Base-by-base conservation (phyloP, 129 eudicot genomes). In the Artemisia annua region DNA sequence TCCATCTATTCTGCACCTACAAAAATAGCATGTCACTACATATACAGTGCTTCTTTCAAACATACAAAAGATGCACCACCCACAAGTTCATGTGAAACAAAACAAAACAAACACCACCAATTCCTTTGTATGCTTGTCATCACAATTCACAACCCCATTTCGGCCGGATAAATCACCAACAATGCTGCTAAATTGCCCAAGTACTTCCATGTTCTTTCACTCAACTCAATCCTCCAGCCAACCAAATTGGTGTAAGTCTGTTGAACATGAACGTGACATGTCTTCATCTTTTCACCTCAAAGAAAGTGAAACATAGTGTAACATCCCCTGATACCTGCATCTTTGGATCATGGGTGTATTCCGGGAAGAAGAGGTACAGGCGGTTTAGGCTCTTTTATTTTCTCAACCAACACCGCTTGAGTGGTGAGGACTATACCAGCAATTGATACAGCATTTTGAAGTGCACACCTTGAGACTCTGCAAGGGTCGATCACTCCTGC, bases 401-500 rank as follows among this genome's bases (percentile, higher is more conserved):
- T 95, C 77, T 90, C 87, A 9, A 82, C 94, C 82, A 90, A 8
- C 24, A 95, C 74, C 5, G 99, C 99, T 79, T 90, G 88, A 74
- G 97, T 86, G 48, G 94, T 95, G 3, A 95, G 87, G 63, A 95
- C 69, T 69, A 86, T 72, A 66, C 89, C 90, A 52, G 97, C 96
- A 65, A 95, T 79, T 2, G 96, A 90, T 58, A 81, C 97, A 18
- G 97, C 99, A 70, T 90, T 90, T 71, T 90, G 87, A 52, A 95
- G 88, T 22, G 97, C 89, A 78, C 91, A 86, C 71, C 94, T 83
- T 28, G 94, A 81, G 66, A 90, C 96, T 63, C 79, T 82, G 39
- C 96, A 95, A 70, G 97, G 97, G 79, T 90, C 96, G 24, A 95
- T 74, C 1, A 95, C 87, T 8, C 99, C 99, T 20, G 79, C 81